Base-by-base conservation (phyloP, 495 filamentous ascomycete genomes). In the Podospora tetraspora region DNA sequence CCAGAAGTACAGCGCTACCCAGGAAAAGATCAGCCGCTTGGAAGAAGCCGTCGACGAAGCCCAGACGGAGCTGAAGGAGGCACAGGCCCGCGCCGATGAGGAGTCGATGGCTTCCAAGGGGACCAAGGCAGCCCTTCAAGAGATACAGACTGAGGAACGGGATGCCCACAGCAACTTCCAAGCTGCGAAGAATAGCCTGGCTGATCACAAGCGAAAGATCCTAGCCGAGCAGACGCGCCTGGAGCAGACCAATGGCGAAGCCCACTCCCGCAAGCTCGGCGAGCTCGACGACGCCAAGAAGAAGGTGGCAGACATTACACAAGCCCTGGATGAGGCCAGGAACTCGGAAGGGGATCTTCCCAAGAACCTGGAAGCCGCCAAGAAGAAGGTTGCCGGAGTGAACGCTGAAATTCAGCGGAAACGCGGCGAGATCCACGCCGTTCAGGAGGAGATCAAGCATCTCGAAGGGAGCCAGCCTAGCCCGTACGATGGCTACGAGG, bases 231-330 rank as follows among this genome's bases (percentile, higher is more conserved):
- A 81, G 66, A 61, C 72, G 27, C 79, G 80, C 3, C 75, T 87
- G 19, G 86, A 87, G 70, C 82, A 85, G 37, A 82, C 85, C 5
- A 84, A 84, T 66, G 85, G 86, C 59, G 84, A 84, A 63, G 68
- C 63, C 74, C 78, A 66, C 75, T 76, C 72, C 58, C 73, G 19
- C 63, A 82, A 69, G 77, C 71, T 68, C 69, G 70, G 70, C 25
- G 79, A 82, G 66, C 74, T 88, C 24, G 79, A 83, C 21, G 76
- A 81, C 62, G 85, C 87, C 12, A 83, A 86, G 59, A 71, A 76
- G 22, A 78, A 77, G 52, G 74, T 88, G 2, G 82, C 82, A 25
- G 73, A 76, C 13, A 75, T 85, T 12, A 76, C 80, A 62, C 56
- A 70, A 2, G 68, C 79, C 34, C 78, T 83, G 22, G 73, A 70